Evolutionary conservation across 768 basidiomycete genomes (phyloP), one percentile per base, ranked within the genome.

Genomic region (Termitomyces sp.): DNA sequence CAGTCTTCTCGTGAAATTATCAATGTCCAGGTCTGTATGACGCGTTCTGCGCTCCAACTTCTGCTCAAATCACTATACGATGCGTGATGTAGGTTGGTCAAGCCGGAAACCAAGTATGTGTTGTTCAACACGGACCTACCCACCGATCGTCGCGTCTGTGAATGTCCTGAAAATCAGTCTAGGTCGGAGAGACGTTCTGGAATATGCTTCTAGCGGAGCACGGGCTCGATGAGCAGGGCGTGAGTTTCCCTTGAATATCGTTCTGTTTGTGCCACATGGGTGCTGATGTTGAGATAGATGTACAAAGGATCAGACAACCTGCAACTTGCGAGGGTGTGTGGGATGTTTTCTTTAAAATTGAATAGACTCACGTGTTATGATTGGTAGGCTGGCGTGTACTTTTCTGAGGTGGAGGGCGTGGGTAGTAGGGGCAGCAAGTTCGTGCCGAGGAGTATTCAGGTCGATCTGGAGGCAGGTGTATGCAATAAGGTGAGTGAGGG

Each of bases 401-500:
- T 96, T 70, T 83, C 81, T 12, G 90, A 92, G 71, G 79, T 94
- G 12, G 80, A 85, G 1, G 72, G 74, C 7, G 77, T 75, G 20
- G 76, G 76, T 3, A 71, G 74, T 15, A 76, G 82, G 60, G 71
- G 73, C 13, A 76, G 82, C 59, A 93, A 92, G 76, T 96, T 91
- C 66, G 92, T 98, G 7, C 96, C 96, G 12, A 84, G 96, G 39
- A 91, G 91, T 62, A 84, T 97, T 4, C 94, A 94, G 71, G 77
- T 97, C 65, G 96, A 98, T 79, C 79, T 98, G 46, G 96, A 98
- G 73, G 78, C 87, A 8, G 92, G 92, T 11, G 96, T 97, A 11
- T 87, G 89, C 70, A 86, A 96, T 65, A 84, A 81, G 56, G 90
- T 91, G 63, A 57, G 87, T 75, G 15, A 12, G 11, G 13, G 32